These are phyloP conservation scores for Colletotrichum brevisporum DNA, from an alignment of 2,329 filamentous ascomycete genomes.

Conservation along the genomic window DNA sequence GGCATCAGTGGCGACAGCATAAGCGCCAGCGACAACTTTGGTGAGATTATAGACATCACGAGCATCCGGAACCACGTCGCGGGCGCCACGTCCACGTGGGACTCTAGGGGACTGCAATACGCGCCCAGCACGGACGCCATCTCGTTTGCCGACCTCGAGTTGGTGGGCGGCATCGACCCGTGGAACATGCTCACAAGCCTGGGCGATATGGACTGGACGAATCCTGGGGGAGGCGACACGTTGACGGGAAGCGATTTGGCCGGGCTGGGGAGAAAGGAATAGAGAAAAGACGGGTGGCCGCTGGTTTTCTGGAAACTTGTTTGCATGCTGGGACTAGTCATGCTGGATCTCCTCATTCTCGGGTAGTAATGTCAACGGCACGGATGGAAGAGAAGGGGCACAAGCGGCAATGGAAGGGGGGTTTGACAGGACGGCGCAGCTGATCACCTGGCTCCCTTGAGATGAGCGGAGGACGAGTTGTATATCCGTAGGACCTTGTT, in stretches of 20 bases:
- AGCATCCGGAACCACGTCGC: conserved; percentile 28
- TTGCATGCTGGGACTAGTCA: neutral
- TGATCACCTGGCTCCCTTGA: too few species aligned
- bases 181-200: conserved; percentile 33
- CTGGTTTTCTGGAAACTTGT: neutral
- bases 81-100: conserved; percentile 28
- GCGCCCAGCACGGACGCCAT: conserved; percentile 32
- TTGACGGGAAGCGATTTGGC: neutral
- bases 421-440: neutral
- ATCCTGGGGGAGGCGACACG: conserved; percentile 1
- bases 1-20: neutral
- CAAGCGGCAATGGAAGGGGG: neutral
- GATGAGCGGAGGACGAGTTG: too few species aligned
- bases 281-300: neutral
- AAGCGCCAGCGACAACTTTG: neutral
- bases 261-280: neutral
- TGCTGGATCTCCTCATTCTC: neutral
- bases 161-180: conserved; percentile 32
- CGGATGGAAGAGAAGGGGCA: neutral
- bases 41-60: conserved; percentile 33
- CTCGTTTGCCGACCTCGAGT: conserved; percentile 27
- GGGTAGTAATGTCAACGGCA: conserved; percentile 1
- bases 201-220: conserved; percentile 32
- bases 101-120: conserved; percentile 34
- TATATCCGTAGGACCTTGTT: too few species aligned